phyloP scores from a whole-genome alignment of 495 filamentous ascomycete genomes.

The Aspergillus ellipticus region DNA sequence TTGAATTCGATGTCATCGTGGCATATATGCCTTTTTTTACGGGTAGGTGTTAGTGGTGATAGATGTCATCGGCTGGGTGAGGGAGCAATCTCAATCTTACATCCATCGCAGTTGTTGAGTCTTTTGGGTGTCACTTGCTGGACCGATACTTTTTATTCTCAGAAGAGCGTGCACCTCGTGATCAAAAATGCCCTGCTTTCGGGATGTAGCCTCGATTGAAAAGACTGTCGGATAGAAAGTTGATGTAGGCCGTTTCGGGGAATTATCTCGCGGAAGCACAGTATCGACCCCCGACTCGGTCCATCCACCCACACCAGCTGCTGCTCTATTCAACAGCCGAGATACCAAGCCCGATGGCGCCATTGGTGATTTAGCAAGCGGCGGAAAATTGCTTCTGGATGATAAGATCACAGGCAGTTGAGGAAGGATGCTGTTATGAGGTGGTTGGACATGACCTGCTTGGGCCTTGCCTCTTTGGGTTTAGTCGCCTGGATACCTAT shows the following conservation, averaged over 20 bases:
- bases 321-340: background rate
- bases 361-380: no score
- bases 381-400: no score
- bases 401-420: no score
- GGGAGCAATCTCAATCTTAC: slow-evolving; percentile 1
- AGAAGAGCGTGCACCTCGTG: slow-evolving; percentile 4
- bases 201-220: slow-evolving; percentile 9
- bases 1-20: slow-evolving; percentile 7
- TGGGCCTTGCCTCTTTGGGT: no score
- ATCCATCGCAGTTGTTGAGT: slow-evolving; percentile 8
- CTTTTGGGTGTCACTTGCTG: background rate
- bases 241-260: background rate
- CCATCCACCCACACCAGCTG: background rate
- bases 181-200: background rate
- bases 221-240: background rate
- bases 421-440: no score
- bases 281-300: background rate
- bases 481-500: no score
- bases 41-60: background rate
- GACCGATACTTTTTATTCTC: background rate
- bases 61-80: background rate
- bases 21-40: background rate
- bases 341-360: no score
- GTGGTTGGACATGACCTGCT: no score
- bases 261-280: slow-evolving; percentile 1